A percentile compares a stretch with the other conserved stretches of the same genome.
Evolutionary conservation across 2,329 filamentous ascomycete species (phyloP).

Genomic region (Fusarium goolgardi): DNA sequence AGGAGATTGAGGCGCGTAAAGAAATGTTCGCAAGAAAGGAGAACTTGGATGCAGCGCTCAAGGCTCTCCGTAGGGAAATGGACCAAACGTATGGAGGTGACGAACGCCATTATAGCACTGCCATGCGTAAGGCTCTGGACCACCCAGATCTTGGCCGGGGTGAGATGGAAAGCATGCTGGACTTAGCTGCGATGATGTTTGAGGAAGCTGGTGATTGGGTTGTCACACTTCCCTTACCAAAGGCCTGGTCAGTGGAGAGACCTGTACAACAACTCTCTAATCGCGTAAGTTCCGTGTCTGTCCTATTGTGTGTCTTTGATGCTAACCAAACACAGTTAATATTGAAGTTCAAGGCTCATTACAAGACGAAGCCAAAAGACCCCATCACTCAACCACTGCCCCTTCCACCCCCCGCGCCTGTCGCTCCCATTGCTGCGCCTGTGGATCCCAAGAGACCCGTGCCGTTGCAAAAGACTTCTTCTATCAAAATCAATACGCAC

Average conservation of each 20-base stretch:
- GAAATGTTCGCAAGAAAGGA: conserved; percentile 74
- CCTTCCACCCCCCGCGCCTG: conserved; percentile 24
- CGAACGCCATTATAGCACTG: conserved; percentile 55
- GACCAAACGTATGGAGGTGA: conserved; percentile 56
- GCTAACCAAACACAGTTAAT: conserved; percentile 50
- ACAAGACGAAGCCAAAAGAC: conserved; percentile 52
- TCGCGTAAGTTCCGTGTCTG: conserved; percentile 48
- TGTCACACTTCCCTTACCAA: conserved; percentile 56
- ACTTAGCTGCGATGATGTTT: conserved; percentile 61
- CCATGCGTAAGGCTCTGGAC: conserved; percentile 58
- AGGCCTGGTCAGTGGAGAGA: conserved; percentile 56
- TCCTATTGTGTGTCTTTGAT: neutral
- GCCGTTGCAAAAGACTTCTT: conserved; percentile 49
- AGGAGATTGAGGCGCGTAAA: conserved; percentile 67
- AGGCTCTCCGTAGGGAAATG: conserved; percentile 58
- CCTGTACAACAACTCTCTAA: conserved; percentile 52
- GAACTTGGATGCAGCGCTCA: conserved; percentile 68
- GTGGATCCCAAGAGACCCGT: conserved; percentile 47
- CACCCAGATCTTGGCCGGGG: conserved; percentile 54
- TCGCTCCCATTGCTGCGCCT: conserved; percentile 9
- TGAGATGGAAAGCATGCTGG: conserved; percentile 57
- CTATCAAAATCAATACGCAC: conserved; percentile 55
- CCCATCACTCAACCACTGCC: conserved; percentile 42
- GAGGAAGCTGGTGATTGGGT: conserved; percentile 58
- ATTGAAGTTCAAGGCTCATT: conserved; percentile 55